Evolutionary conservation across 2,329 filamentous ascomycete species (phyloP).

Genomic region (Coniochaeta ligniaria): DNA sequence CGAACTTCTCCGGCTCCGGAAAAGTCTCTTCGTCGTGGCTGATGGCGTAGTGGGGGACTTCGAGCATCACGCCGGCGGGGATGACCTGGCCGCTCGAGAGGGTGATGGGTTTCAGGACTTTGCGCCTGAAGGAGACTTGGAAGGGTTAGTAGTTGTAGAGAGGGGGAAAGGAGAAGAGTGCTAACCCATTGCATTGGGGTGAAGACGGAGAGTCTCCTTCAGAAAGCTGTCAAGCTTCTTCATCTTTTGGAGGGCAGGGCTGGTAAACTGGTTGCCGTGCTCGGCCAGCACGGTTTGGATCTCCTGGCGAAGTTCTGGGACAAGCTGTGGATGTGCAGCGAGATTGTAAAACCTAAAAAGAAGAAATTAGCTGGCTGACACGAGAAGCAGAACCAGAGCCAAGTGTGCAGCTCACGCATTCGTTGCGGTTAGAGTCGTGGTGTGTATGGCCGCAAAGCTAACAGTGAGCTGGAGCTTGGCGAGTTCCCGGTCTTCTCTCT

Average conservation of each 20-base stretch:
- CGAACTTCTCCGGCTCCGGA: slow-evolving; percentile 26
- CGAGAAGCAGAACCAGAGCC: not conserved
- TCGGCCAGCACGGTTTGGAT: slow-evolving; percentile 29
- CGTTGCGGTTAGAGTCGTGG: slow-evolving; percentile 36
- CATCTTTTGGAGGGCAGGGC: slow-evolving; percentile 21
- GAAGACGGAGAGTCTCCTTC: slow-evolving; percentile 21
- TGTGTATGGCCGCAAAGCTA: slow-evolving; percentile 44
- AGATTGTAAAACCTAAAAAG: slow-evolving; percentile 41
- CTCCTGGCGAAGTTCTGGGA: slow-evolving; percentile 44
- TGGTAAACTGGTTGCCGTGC: slow-evolving; percentile 20
- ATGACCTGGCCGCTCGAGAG: slow-evolving; percentile 47
- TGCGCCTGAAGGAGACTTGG: slow-evolving; percentile 34
- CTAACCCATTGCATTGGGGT: slow-evolving; percentile 22
- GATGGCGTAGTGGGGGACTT: slow-evolving; percentile 29
- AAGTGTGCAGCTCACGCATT: slow-evolving; percentile 26
- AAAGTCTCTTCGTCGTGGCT: slow-evolving; percentile 28
- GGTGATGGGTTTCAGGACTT: slow-evolving; percentile 40
- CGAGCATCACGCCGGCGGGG: slow-evolving; percentile 34
- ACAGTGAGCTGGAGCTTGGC: slow-evolving; percentile 34
- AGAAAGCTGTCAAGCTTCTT: slow-evolving; percentile 24
- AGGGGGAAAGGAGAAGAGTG: not conserved
- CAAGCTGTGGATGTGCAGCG: slow-evolving; percentile 39
- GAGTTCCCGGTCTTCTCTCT: slow-evolving; percentile 24
- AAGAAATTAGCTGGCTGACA: not conserved
- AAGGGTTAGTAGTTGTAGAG: not conserved